Evolutionary conservation across 306 rosid species (phyloP).

Genomic region (Psophocarpus tetragonolobus): DNA sequence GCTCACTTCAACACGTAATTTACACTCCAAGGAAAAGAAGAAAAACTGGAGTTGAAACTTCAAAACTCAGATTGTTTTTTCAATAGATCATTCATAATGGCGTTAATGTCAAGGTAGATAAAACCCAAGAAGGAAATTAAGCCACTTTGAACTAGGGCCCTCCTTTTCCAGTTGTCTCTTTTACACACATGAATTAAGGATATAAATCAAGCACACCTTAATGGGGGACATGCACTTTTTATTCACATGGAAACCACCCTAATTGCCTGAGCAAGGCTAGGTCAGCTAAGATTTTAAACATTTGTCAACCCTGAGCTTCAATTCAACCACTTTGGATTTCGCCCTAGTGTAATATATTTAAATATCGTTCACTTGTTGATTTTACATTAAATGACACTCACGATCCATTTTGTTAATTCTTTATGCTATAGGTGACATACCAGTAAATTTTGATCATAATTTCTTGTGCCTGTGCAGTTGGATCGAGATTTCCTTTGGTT

Average conservation of each 20-base stretch:
- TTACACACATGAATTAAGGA: neutral
- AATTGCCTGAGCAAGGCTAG: neutral
- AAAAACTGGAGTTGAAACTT: conserved; percentile 57
- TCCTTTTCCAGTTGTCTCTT: neutral
- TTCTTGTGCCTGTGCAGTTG: neutral
- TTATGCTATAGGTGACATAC: neutral
- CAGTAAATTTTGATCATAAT: neutral
- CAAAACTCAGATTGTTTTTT: conserved; percentile 41
- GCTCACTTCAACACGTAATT: conserved; percentile 56
- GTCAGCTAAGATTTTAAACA: neutral
- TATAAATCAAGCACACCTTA: neutral
- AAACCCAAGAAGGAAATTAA: conserved; percentile 32
- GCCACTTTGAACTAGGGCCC: neutral
- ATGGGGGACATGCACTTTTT: neutral
- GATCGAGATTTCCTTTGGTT: neutral
- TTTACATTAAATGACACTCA: neutral
- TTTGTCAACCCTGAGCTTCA: neutral
- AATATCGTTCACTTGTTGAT: neutral
- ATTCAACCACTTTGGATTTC: neutral
- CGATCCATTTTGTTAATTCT: neutral
- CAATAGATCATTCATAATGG: conserved; percentile 50
- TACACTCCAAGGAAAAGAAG: conserved; percentile 68
- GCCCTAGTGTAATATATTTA: neutral
- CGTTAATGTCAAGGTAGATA: conserved; percentile 45
- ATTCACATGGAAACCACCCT: neutral